Percentiles rank a stretch among this genome's conserved stretches.
Evolutionary conservation across 805 yeast genomes (phyloP).

Genomic region (Candida cerambycidarum): DNA sequence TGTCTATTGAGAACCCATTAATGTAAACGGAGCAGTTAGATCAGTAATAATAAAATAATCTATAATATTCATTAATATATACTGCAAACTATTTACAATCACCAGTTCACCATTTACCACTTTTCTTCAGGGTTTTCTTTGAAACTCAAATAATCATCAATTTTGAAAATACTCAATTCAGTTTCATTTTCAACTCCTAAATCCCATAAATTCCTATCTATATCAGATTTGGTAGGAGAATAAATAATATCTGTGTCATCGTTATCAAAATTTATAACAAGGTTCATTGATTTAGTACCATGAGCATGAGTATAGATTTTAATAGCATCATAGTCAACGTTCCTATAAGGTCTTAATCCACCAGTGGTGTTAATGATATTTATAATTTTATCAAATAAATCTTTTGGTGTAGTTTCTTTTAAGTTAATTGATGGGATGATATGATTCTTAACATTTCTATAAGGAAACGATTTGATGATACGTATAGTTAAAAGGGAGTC

Average conservation of each 20-base stretch:
- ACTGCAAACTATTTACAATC: too few relatives aligned
- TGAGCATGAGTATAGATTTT: conserved; percentile 95
- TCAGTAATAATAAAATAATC: too few relatives aligned
- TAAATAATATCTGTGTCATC: conserved; percentile 64
- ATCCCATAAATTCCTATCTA: conserved; percentile 30
- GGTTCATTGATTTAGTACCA: conserved; percentile 88
- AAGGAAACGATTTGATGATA: conserved; percentile 87
- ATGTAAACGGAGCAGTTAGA: too few relatives aligned
- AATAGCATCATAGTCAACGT: conserved; percentile 67
- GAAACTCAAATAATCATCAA: conserved; percentile 61
- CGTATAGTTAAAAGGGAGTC: conserved; percentile 82
- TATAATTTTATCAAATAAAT: conserved; percentile 54
- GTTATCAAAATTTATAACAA: conserved; percentile 86
- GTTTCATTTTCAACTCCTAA: conserved; percentile 76
- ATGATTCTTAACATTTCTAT: conserved; percentile 79
- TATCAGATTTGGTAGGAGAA: conserved; percentile 18
- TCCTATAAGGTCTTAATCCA: conserved; percentile 78
- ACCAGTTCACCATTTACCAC: too few relatives aligned
- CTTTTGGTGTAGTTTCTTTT: conserved; percentile 61
- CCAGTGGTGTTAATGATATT: conserved; percentile 55
- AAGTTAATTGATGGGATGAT: conserved; percentile 71
- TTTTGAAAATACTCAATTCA: conserved; percentile 80
- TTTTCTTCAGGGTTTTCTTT: conserved; percentile 86
- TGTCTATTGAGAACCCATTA: too few relatives aligned
- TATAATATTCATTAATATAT: neutral